Evolutionary conservation across 23 red algal genomes (phyloP).

Genomic region (Cyanidioschyzon merolae): DNA sequence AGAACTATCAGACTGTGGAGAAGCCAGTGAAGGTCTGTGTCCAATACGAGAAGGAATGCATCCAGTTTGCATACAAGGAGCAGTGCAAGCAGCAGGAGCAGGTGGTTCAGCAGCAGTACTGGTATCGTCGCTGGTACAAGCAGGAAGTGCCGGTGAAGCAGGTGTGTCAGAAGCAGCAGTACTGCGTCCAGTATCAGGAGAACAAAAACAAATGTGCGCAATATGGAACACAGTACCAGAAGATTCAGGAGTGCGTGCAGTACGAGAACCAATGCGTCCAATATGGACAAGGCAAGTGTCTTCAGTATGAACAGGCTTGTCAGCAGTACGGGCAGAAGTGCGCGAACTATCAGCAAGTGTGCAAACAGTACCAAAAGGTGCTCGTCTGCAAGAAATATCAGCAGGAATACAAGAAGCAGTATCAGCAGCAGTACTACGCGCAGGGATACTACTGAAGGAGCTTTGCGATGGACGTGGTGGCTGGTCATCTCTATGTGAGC

Average conservation of each 20-base stretch:
- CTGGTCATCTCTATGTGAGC: too few species aligned
- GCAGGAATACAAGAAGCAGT: not conserved
- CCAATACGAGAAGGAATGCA: slow-evolving; percentile 2
- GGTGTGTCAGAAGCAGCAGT: not conserved
- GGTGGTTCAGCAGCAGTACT: not conserved
- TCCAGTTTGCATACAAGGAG: slow-evolving; percentile 10
- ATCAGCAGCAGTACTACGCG: not conserved
- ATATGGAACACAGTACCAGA: not conserved
- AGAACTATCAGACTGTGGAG: not conserved
- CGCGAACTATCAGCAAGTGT: not conserved
- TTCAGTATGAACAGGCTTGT: not conserved
- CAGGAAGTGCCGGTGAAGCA: not conserved
- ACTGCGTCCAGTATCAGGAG: slow-evolving; percentile 11
- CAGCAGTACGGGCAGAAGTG: not conserved
- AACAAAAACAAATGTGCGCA: slow-evolving; percentile 13
- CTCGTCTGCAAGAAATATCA: slow-evolving; percentile 13
- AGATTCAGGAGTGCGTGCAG: slow-evolving; percentile 1
- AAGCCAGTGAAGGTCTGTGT: not conserved
- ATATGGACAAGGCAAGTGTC: slow-evolving; percentile 4
- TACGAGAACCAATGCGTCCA: slow-evolving; percentile 6
- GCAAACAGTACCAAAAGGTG: not conserved
- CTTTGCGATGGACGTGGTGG: too few species aligned
- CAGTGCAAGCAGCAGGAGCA: not conserved
- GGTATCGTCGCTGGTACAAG: slow-evolving; percentile 14
- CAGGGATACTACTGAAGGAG: too few species aligned